These are phyloP conservation scores for Reutealis trisperma DNA, from an alignment of 345 rosid species.

Conservation along the genomic window DNA sequence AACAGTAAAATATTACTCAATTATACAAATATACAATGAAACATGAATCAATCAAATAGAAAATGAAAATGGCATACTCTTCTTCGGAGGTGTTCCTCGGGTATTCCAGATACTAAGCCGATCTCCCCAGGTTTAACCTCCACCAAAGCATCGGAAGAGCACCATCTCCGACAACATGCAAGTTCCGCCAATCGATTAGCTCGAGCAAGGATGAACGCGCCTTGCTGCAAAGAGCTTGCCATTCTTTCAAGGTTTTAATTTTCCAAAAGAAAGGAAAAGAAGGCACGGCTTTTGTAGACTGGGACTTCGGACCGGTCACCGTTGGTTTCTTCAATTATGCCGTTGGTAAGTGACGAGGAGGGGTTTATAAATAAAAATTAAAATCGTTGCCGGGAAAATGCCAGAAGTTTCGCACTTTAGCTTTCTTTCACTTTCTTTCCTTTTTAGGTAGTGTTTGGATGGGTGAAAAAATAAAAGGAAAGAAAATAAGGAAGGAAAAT, in stretches of 20 bases:
- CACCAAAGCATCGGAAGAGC: conserved; percentile 60
- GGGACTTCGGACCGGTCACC: background rate
- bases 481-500: too few species aligned
- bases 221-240: conserved; percentile 23
- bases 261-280: background rate
- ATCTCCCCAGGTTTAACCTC: conserved; percentile 82
- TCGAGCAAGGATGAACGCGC: background rate
- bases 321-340: background rate
- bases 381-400: background rate
- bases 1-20: background rate
- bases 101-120: conserved; percentile 90
- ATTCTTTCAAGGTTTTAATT: background rate
- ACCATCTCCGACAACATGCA: conserved; percentile 30
- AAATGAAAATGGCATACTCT: conserved; percentile 37
- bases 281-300: background rate
- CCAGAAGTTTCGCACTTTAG: conserved; percentile 10
- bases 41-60: background rate
- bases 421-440: too few species aligned
- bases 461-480: too few species aligned
- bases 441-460: too few species aligned
- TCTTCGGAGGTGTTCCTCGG: conserved; percentile 76
- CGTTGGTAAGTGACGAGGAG: background rate
- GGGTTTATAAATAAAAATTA: background rate
- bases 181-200: conserved; percentile 8
- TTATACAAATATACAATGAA: background rate